phyloP scores from a whole-genome alignment of 352 stramenopile species.

The Phytophthora quininea region DNA sequence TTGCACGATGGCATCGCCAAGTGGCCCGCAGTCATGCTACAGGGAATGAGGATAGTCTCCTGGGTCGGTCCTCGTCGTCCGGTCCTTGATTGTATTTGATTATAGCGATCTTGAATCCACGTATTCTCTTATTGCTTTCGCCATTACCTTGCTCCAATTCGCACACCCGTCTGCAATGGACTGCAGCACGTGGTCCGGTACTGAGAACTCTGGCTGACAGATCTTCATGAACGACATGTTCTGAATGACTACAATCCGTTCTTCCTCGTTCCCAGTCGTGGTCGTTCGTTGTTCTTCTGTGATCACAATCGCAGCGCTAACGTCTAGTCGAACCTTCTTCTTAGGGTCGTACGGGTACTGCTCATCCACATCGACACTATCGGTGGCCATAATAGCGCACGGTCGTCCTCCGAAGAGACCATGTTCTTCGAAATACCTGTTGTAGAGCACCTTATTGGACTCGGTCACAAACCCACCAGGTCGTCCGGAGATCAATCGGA shows the following conservation, averaged over 20 bases:
- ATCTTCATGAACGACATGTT: constrained; percentile 14
- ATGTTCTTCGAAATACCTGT: constrained; percentile 28
- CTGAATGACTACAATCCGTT: constrained; percentile 24
- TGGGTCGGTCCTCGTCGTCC: background rate
- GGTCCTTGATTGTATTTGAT: too few relatives aligned
- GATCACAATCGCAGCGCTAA: constrained; percentile 28
- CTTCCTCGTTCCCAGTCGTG: background rate
- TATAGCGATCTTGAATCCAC: background rate
- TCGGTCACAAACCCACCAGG: constrained; percentile 21
- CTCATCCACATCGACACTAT: constrained; percentile 42
- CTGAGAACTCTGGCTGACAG: constrained; percentile 4
- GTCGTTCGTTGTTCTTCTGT: constrained; percentile 14
- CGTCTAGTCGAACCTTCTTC: constrained; percentile 32
- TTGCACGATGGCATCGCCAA: constrained; percentile 20
- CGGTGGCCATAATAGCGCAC: constrained; percentile 25
- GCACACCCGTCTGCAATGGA: constrained; percentile 8
- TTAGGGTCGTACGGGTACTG: constrained; percentile 40
- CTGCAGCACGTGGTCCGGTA: constrained; percentile 1
- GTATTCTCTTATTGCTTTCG: constrained; percentile 6
- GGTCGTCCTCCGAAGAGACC: constrained; percentile 1
- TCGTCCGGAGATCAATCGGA: constrained; percentile 28
- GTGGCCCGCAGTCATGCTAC: constrained; percentile 27
- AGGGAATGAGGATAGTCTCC: constrained; percentile 21
- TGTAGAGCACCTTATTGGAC: constrained; percentile 33
- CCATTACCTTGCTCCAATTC: constrained; percentile 17